Conservation (phyloP, 2,329 filamentous ascomycete species). For the Orbilia quercus region DNA sequence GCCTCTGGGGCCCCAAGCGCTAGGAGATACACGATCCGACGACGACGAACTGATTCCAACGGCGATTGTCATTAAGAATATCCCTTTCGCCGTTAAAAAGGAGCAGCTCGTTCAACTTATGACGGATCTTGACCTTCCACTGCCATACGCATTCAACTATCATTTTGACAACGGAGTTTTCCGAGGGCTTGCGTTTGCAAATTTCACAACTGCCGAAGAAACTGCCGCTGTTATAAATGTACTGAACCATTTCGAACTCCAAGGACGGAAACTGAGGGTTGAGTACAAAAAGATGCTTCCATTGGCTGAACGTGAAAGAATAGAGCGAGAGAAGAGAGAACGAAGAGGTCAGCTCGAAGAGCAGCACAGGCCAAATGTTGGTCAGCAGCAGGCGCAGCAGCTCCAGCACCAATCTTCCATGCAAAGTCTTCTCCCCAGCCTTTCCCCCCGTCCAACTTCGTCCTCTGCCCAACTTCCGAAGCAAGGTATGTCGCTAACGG, state of each 20-base stretch:
- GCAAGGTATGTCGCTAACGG: constrained; percentile 23
- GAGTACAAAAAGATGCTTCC: constrained; percentile 99
- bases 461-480: constrained; percentile 32
- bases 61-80: constrained; percentile 99
- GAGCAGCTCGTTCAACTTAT: constrained; percentile 92
- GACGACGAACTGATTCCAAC: constrained; percentile 95
- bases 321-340: constrained; percentile 96
- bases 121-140: constrained; percentile 90
- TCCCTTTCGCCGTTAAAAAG: constrained; percentile 97
- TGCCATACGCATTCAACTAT: constrained; percentile 99
- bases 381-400: constrained; percentile 64
- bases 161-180: constrained; percentile 99
- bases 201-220: constrained; percentile 95
- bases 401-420: constrained; percentile 88
- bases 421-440: constrained; percentile 74
- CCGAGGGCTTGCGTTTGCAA: constrained; percentile 93
- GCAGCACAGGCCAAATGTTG: constrained; percentile 81
- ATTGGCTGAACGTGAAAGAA: constrained; percentile 90
- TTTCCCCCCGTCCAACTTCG: constrained; percentile 41
- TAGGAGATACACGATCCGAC: constrained; percentile 64
- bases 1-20: constrained; percentile 61
- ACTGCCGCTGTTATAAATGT: constrained; percentile 90
- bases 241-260: constrained; percentile 95
- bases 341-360: constrained; percentile 95
- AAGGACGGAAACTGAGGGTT: constrained; percentile 91